Conservation (phyloP, 148 eudicot species). For the Rhododendron griersonianum region DNA sequence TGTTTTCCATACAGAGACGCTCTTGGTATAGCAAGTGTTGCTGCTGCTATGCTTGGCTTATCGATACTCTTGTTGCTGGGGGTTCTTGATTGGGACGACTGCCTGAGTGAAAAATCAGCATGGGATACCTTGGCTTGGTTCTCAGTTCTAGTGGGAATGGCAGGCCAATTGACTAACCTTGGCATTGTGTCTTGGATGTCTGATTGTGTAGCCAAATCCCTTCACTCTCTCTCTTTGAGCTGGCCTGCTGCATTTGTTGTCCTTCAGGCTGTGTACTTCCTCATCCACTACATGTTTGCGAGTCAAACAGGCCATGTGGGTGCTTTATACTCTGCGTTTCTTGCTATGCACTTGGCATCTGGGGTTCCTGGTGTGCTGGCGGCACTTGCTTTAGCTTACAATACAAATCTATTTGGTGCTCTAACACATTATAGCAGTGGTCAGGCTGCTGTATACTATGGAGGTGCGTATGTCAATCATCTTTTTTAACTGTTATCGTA, state of each 20-base stretch:
- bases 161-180: conserved; percentile 81
- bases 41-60: conserved; percentile 94
- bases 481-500: neutral
- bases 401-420: conserved; percentile 86
- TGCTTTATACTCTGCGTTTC: conserved; percentile 87
- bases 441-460: conserved; percentile 96
- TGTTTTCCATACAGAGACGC: conserved; percentile 44
- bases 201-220: conserved; percentile 57
- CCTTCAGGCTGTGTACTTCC: conserved; percentile 87
- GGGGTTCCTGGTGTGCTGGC: conserved; percentile 87
- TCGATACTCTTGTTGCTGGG: conserved; percentile 76
- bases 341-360: conserved; percentile 88
- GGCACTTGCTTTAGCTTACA: conserved; percentile 79
- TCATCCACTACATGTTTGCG: conserved; percentile 90
- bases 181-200: conserved; percentile 95
- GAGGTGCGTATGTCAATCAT: conserved; percentile 42
- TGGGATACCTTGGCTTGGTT: conserved; percentile 99
- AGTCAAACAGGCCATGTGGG: conserved; percentile 98
- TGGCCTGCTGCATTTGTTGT: conserved; percentile 92
- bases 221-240: conserved; percentile 67
- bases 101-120: conserved; percentile 90
- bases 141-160: conserved; percentile 96
- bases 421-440: conserved; percentile 96
- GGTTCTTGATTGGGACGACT: conserved; percentile 90
- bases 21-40: conserved; percentile 90